A percentile compares a stretch with the other conserved stretches of the same genome.
Conservation (phyloP, 768 basidiomycete genomes). For the Xerocomellus intermedius region DNA sequence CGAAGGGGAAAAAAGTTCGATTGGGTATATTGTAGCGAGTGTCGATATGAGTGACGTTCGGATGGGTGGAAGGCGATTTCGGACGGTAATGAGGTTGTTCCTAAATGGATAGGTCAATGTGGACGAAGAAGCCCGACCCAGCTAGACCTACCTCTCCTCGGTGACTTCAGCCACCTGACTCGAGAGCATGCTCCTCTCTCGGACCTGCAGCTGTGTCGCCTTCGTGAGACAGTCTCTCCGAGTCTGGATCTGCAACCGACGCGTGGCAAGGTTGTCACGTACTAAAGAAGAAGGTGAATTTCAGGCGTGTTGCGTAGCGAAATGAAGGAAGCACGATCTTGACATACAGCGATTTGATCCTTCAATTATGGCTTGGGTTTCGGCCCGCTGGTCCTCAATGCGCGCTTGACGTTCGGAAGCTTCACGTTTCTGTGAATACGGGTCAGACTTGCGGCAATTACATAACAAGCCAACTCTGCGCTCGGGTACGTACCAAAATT, state of each 20-base stretch:
- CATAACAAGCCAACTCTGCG: slow-evolving; percentile 13
- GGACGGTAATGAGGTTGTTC: slow-evolving; percentile 44
- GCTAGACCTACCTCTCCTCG: slow-evolving; percentile 38
- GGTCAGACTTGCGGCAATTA: slow-evolving; percentile 27
- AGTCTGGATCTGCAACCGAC: slow-evolving; percentile 42
- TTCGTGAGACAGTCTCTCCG: slow-evolving; percentile 47
- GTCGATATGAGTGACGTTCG: slow-evolving; percentile 66
- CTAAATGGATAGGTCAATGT: slow-evolving; percentile 37
- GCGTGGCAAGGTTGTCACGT: slow-evolving; percentile 41
- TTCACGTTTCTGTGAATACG: slow-evolving; percentile 56
- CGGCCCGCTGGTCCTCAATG: slow-evolving; percentile 48
- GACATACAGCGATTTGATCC: slow-evolving; percentile 47
- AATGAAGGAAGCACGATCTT: slow-evolving; percentile 22
- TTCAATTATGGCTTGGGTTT: slow-evolving; percentile 42
- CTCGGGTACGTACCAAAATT: slow-evolving; percentile 38
- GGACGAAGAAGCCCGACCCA: slow-evolving; percentile 1
- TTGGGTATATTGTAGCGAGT: slow-evolving; percentile 81
- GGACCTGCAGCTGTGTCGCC: slow-evolving; percentile 41
- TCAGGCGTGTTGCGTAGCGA: slow-evolving; percentile 11
- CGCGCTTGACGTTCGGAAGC: slow-evolving; percentile 61
- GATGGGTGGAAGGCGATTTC: slow-evolving; percentile 47
- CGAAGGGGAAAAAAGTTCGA: slow-evolving; percentile 79
- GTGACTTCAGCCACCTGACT: slow-evolving; percentile 35
- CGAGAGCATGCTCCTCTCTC: slow-evolving; percentile 26
- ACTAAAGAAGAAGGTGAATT: slow-evolving; percentile 33